Base-by-base conservation (phyloP, 208 protist genomes). In the Sergeia podlipaevii region DNA sequence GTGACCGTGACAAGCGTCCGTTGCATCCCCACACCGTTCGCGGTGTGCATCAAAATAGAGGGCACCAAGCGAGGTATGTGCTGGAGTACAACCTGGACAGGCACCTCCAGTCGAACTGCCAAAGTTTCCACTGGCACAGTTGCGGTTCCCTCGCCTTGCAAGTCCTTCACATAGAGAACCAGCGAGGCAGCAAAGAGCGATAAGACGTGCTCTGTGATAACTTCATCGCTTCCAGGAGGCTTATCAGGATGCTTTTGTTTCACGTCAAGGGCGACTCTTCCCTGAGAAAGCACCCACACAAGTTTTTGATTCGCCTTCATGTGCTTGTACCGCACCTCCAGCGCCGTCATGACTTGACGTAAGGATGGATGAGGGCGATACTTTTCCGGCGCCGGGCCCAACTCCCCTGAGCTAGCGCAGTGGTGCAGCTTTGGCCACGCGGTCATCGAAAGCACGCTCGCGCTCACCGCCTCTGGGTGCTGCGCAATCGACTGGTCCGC, bases 141-240 rank as follows among this genome's bases (percentile, higher is more conserved):
- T 11, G 30, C 33, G 18, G 20, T 43, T 20, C 32, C 45, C 33
- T 2, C 18, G 15, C 34, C 18, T 30, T 53, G 15, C 60, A 83
- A 30, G 21, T 89, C 80, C 28, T 73, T 68, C 28, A 89, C 61
- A 46, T 79, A 75, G 7, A 91, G 58, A 18, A 89, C 71, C 13
- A 89, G 21, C 1, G 86, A 93, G n/a, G 82, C 86, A 33, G 70
- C 72, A 32, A 90, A 89, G 10, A 90, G 51, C 28, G 80, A 85
- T 15, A 89, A 43, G 21, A 74, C 66, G 46, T 79, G 82, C 42
- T 70, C 45, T 2, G 60, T 69, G 8, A 49, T 18, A 36, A 80
- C 70, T 6, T 18, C 65, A 17, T 62, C 34, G n/a, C 6, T 32
- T 28, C 29, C 56, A 36, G 46, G 23, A 11, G 7, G 8, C 13